Conservation (phyloP, 305 asterid genomes). For the Fraxinus sp. region DNA sequence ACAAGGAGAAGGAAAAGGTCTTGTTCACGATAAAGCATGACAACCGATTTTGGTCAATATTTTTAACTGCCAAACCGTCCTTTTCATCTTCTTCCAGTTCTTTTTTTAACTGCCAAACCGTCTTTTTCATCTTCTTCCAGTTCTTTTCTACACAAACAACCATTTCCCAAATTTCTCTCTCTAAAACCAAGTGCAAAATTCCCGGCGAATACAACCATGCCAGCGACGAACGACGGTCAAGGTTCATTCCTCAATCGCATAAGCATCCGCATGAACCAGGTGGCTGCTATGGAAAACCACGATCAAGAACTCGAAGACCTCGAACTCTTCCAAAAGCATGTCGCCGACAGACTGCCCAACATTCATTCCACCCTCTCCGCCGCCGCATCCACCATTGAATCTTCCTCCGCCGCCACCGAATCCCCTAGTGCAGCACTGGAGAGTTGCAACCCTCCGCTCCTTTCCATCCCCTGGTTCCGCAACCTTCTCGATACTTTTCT, state of each 20-base stretch:
- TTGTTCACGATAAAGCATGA: slow-evolving; percentile 28
- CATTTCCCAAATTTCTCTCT: neutral
- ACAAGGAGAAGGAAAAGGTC: slow-evolving; percentile 34
- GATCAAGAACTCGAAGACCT: slow-evolving; percentile 67
- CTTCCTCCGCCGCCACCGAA: slow-evolving; percentile 25
- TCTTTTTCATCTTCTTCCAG: neutral
- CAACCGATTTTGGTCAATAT: slow-evolving; percentile 19
- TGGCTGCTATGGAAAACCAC: slow-evolving; percentile 49
- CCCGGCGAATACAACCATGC: slow-evolving; percentile 42
- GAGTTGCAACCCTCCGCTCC: slow-evolving; percentile 29
- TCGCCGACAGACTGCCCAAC: slow-evolving; percentile 60
- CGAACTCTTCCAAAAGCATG: slow-evolving; percentile 69
- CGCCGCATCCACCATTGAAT: neutral
- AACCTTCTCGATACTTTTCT: slow-evolving; percentile 69
- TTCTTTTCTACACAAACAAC: neutral
- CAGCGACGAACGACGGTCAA: slow-evolving; percentile 51
- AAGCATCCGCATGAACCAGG: slow-evolving; percentile 85
- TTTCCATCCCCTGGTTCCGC: slow-evolving; percentile 71
- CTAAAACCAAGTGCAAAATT: neutral
- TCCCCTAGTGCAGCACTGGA: slow-evolving; percentile 30
- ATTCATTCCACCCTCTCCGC: slow-evolving; percentile 38
- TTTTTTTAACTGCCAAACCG: slow-evolving; percentile 42
- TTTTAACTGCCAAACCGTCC: no score
- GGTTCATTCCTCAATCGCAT: slow-evolving; percentile 81
- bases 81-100: no score